Percentiles rank a stretch among this genome's conserved stretches.
Evolutionary conservation across 164 flowering plant species (phyloP).

Genomic region (Macadamia integrifolia): DNA sequence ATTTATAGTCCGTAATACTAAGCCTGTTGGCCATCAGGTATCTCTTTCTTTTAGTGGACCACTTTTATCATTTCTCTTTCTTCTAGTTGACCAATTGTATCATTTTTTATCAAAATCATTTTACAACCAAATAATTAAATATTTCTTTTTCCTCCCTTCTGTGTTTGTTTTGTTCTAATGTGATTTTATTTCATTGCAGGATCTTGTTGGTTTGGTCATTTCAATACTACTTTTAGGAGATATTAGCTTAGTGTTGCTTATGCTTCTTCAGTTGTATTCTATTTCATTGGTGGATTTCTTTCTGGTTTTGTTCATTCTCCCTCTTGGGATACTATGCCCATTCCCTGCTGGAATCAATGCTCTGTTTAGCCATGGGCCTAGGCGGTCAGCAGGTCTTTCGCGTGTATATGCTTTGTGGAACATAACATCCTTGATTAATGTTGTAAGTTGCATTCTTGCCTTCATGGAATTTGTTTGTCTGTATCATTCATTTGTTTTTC

Average conservation of each 20-base stretch:
- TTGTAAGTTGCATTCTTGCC: conserved; percentile 49
- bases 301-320: conserved; percentile 65
- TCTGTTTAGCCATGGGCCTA: conserved; percentile 84
- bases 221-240: conserved; percentile 82
- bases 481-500: neutral
- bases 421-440: conserved; percentile 71
- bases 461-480: neutral
- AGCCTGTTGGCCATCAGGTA: conserved; percentile 99
- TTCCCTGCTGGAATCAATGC: conserved; percentile 97
- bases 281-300: conserved; percentile 59
- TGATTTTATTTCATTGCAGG: conserved; percentile 44
- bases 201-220: conserved; percentile 87
- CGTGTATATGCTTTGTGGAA: conserved; percentile 96
- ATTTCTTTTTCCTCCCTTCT: too few relatives aligned
- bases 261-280: conserved; percentile 84
- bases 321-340: conserved; percentile 75
- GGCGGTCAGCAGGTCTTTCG: conserved; percentile 81
- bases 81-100: neutral
- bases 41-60: neutral
- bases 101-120: neutral
- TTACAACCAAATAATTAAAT: too few relatives aligned
- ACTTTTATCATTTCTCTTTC: neutral
- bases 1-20: conserved; percentile 74
- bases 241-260: conserved; percentile 79
- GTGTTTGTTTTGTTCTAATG: neutral